Base-by-base conservation (phyloP, 169 alveolate genomes). In the Plasmodium gonderi region DNA sequence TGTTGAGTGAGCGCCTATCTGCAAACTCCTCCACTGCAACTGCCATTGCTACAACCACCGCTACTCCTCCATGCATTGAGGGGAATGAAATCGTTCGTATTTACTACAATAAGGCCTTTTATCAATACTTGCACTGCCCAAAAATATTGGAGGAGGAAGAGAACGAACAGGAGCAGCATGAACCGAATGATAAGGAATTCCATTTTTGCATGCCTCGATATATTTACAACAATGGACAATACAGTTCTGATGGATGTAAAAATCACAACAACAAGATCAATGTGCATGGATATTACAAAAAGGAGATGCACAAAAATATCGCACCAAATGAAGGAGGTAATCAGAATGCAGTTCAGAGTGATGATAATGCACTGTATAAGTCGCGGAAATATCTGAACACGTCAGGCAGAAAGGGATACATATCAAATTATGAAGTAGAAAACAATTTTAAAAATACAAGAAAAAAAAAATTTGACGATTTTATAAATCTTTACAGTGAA, bases 361-460 rank as follows among this genome's bases (percentile, higher is more conserved):
- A 9, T n/a, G 31, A 54, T 8, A 29, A 9, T n/a, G 31, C 17
- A 33, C 8, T 33, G 72, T 14, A 3, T 20, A 54, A 2, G 36
- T 33, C 72, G 36, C 33, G 17, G 72, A 54, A 54, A 33, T 33
- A 54, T 14, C 8, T 54, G 36, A 1, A 54, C 72, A 17, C 36
- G 17, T 9, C 44, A 20, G 3, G 29, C 12, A 80, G 72, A 2
- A 54, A 49, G 14, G 91, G 79, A 9, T 40, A 80, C 64, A 60
- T 60, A 20, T 80, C 68, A 4, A 64, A 80, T 7, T 80, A 38
- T 47, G 91, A 80, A 64, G 12, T 80, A 36, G 79, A 65, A 47
- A 65, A 80, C 49, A 80, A 80, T 44, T 80, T 36, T 40, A 65
- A 45, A 14, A 42, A 69, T 6, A 17, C 23, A 14, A 80, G 36